Evolutionary conservation across 2,329 filamentous ascomycete genomes (phyloP).

Genomic region (Phaeophleospora eucalypticola): DNA sequence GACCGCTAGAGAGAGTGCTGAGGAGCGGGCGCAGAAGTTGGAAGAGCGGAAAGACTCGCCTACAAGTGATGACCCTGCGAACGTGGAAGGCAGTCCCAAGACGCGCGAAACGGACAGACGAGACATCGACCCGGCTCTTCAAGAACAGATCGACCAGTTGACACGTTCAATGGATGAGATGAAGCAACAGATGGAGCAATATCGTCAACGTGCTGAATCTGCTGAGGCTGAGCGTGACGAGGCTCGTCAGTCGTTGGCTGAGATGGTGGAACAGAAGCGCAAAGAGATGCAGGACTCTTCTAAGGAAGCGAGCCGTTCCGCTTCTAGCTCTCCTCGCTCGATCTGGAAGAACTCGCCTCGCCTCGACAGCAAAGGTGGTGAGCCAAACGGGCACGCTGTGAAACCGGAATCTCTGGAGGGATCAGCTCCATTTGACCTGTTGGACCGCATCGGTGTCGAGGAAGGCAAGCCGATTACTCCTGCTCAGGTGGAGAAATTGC

Average conservation of each 20-base stretch:
- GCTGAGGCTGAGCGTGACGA: slow-evolving; percentile 74
- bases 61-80: slow-evolving; percentile 16
- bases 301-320: slow-evolving; percentile 8
- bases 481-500: slow-evolving; percentile 31
- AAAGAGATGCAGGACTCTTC: slow-evolving; percentile 55
- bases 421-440: slow-evolving; percentile 26
- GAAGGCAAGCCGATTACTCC: slow-evolving; percentile 32
- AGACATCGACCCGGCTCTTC: slow-evolving; percentile 45
- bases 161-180: slow-evolving; percentile 75
- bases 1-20: slow-evolving; percentile 74
- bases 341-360: slow-evolving; percentile 12
- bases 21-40: slow-evolving; percentile 71
- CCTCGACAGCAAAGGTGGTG: slow-evolving; percentile 14
- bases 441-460: slow-evolving; percentile 30
- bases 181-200: slow-evolving; percentile 73
- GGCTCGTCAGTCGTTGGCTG: slow-evolving; percentile 69
- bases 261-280: slow-evolving; percentile 83
- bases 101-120: slow-evolving; percentile 4
- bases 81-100: slow-evolving; percentile 13
- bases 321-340: slow-evolving; percentile 13
- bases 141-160: slow-evolving; percentile 71
- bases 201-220: slow-evolving; percentile 68
- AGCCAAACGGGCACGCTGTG: slow-evolving; percentile 26
- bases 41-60: slow-evolving; percentile 46
- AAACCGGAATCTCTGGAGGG: slow-evolving; percentile 15